phyloP scores from a whole-genome alignment of 2,329 filamentous ascomycete species.

The Periconia sp. region DNA sequence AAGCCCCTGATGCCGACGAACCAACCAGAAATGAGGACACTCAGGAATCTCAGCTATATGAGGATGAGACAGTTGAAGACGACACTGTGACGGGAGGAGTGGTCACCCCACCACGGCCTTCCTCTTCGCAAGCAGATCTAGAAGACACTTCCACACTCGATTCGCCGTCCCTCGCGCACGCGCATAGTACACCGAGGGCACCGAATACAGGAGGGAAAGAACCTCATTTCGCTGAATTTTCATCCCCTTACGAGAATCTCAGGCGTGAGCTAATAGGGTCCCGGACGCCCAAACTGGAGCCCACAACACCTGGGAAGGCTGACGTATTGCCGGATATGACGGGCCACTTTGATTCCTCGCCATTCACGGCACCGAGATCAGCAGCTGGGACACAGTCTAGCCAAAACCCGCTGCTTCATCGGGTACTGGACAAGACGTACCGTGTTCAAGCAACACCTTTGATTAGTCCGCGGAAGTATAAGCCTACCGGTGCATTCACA shows the following conservation, averaged over 20 bases:
- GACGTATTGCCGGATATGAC: constrained; percentile 50
- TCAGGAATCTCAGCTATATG: constrained; percentile 43
- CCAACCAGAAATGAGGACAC: constrained; percentile 54
- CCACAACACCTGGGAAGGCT: constrained; percentile 44
- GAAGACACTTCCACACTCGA: constrained; percentile 72
- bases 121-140: constrained; percentile 42
- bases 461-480: constrained; percentile 62
- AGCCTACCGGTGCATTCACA: constrained; percentile 44
- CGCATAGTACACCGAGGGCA: constrained; percentile 66
- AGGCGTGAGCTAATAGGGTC: constrained; percentile 66
- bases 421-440: constrained; percentile 94
- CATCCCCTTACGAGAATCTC: constrained; percentile 78
- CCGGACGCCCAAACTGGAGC: constrained; percentile 35
- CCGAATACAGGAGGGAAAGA: constrained; percentile 36
- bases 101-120: constrained; percentile 49
- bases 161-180: constrained; percentile 57
- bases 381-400: constrained; percentile 41
- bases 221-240: constrained; percentile 66
- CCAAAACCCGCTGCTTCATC: constrained; percentile 83
- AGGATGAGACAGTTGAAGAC: constrained; percentile 52
- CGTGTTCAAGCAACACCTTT: constrained; percentile 91
- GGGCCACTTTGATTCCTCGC: constrained; percentile 56
- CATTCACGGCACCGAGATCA: constrained; percentile 53
- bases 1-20: constrained; percentile 72
- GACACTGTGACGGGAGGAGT: constrained; percentile 46